Evolutionary conservation across 768 basidiomycete species (phyloP).

Genomic region (Mycena kentingensis): DNA sequence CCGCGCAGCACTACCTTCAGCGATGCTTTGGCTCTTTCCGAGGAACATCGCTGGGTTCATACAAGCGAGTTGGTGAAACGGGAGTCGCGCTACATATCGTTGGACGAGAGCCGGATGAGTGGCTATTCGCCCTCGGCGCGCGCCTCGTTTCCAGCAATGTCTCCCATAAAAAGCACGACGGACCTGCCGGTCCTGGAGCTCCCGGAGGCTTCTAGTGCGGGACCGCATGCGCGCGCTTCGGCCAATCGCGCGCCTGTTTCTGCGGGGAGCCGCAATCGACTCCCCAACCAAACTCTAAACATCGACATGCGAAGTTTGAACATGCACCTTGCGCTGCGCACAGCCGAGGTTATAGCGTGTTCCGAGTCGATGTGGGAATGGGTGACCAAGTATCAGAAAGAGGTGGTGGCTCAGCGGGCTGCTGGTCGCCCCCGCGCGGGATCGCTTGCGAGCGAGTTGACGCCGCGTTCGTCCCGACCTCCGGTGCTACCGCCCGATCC

Average conservation of each 20-base stretch:
- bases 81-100: slow-evolving; percentile 46
- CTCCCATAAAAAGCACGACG: slow-evolving; percentile 1
- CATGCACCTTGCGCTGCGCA: slow-evolving; percentile 61
- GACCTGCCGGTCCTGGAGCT: slow-evolving; percentile 8
- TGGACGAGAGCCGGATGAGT: slow-evolving; percentile 47
- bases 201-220: slow-evolving; percentile 5
- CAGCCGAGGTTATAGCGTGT: slow-evolving; percentile 68
- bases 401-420: slow-evolving; percentile 10
- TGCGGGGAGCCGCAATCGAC: slow-evolving; percentile 29
- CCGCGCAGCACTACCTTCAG: slow-evolving; percentile 24
- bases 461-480: slow-evolving; percentile 15
- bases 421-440: slow-evolving; percentile 25
- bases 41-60: slow-evolving; percentile 38
- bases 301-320: slow-evolving; percentile 62
- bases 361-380: slow-evolving; percentile 83
- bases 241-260: not conserved
- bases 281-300: slow-evolving; percentile 57
- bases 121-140: slow-evolving; percentile 45
- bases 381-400: slow-evolving; percentile 53
- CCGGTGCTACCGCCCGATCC: slow-evolving; percentile 12
- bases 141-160: slow-evolving; percentile 30
- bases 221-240: not conserved
- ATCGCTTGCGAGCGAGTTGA: slow-evolving; percentile 24
- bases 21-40: slow-evolving; percentile 22
- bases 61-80: slow-evolving; percentile 39